Conservation (phyloP, 129 eudicot genomes). For the Apium graveolens region DNA sequence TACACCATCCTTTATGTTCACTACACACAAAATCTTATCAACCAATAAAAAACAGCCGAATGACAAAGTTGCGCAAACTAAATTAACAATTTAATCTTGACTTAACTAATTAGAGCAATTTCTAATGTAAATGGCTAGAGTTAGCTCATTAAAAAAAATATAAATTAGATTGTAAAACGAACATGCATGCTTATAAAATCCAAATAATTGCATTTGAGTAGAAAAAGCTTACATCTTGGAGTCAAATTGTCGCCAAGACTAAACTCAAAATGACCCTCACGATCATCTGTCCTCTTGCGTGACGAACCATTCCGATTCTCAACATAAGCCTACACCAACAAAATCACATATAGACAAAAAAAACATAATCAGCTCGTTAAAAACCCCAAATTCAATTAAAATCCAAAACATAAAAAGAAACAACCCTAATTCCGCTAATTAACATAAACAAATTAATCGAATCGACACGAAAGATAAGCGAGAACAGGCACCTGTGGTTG, state of each 20-base stretch:
- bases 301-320: constrained; percentile 44
- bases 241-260: constrained; percentile 78
- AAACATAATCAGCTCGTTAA: not conserved
- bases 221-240: constrained; percentile 60
- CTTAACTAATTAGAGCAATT: not conserved
- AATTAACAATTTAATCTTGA: not conserved
- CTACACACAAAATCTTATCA: not conserved
- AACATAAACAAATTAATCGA: not conserved
- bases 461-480: too few species aligned
- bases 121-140: not conserved
- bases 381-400: not conserved
- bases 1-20: not conserved
- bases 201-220: not conserved
- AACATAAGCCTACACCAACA: constrained; percentile 21
- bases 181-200: not conserved
- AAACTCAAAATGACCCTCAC: constrained; percentile 77
- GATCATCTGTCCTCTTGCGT: constrained; percentile 69
- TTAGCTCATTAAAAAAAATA: too few species aligned
- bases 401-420: not conserved
- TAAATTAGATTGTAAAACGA: not conserved
- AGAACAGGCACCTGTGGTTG: constrained; percentile 33
- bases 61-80: not conserved
- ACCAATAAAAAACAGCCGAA: not conserved
- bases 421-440: not conserved
- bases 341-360: not conserved